These are phyloP conservation scores for Moesziomyces sp. DNA, from an alignment of 1,284 basidiomycete genomes.

Conservation along the genomic window DNA sequence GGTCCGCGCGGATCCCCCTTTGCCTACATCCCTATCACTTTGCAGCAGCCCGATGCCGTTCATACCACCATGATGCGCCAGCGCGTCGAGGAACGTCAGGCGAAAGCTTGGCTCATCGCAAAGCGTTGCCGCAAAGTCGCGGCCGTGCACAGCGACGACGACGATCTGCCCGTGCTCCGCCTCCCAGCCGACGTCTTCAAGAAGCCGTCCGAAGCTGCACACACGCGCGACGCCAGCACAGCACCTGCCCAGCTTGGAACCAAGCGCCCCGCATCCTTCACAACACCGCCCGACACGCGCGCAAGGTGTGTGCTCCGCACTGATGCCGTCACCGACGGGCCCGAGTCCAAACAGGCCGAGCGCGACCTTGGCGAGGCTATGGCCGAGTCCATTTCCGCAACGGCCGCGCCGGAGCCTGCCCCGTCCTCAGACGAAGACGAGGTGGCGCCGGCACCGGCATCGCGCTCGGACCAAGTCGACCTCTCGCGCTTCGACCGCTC, in stretches of 20 bases:
- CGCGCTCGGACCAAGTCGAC: slow-evolving; percentile 24
- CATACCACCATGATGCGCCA: slow-evolving; percentile 49
- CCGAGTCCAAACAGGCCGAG: slow-evolving; percentile 20
- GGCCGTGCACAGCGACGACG: slow-evolving; percentile 11
- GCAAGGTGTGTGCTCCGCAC: slow-evolving; percentile 29
- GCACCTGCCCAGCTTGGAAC: slow-evolving; percentile 10
- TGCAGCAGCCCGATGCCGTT: slow-evolving; percentile 58
- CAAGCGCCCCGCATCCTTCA: slow-evolving; percentile 44
- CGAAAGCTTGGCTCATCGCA: slow-evolving; percentile 40
- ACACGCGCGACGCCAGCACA: not conserved
- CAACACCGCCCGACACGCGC: slow-evolving; percentile 28
- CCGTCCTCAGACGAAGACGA: slow-evolving; percentile 26
- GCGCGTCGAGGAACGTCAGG: slow-evolving; percentile 42
- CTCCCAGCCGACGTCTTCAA: slow-evolving; percentile 24
- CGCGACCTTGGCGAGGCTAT: slow-evolving; percentile 35
- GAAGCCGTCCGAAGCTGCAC: slow-evolving; percentile 1
- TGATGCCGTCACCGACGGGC: not conserved
- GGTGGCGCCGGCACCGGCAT: not conserved
- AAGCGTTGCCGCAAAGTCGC: slow-evolving; percentile 18
- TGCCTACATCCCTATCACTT: slow-evolving; percentile 61
- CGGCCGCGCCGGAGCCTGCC: slow-evolving; percentile 7
- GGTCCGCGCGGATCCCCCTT: slow-evolving; percentile 59
- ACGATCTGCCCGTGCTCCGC: slow-evolving; percentile 41
- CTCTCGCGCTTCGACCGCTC: slow-evolving; percentile 34
- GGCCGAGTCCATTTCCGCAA: slow-evolving; percentile 25